Evolutionary conservation across 2,329 filamentous ascomycete genomes (phyloP).

Genomic region (Xylaria sp.): DNA sequence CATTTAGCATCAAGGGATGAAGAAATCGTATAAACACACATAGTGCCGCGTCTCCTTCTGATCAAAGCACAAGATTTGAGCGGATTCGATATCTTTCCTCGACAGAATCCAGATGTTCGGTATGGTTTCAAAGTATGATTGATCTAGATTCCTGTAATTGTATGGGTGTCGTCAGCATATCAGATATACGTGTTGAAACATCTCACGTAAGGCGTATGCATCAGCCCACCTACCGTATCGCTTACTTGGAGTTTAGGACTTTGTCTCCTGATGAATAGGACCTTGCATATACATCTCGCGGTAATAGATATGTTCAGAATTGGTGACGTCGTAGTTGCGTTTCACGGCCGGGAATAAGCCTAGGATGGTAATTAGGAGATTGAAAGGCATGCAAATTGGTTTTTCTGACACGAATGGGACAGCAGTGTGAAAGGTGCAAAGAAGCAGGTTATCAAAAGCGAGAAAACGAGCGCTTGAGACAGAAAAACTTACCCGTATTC

Average conservation of each 20-base stretch:
- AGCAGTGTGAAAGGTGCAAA: not conserved
- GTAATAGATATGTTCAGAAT: not conserved
- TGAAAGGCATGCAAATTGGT: not conserved
- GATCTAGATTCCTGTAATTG: not conserved
- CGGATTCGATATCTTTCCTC: not conserved
- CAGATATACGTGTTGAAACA: not conserved
- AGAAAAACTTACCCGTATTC: not conserved
- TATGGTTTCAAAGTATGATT: not conserved
- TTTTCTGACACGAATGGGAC: not conserved
- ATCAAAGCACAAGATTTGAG: not conserved
- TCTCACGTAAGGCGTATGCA: not conserved
- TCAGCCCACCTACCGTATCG: not conserved
- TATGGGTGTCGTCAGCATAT: not conserved
- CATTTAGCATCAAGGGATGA: not conserved
- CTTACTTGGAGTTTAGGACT: not conserved
- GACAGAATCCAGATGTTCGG: not conserved
- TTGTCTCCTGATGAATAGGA: not conserved
- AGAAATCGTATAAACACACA: not conserved
- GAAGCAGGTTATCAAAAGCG: not conserved
- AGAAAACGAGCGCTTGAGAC: not conserved
- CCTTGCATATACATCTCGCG: not conserved
- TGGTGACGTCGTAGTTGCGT: not conserved
- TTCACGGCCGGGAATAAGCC: slow-evolving; percentile 12
- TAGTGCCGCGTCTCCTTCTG: not conserved
- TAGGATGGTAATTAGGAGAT: not conserved